These are phyloP conservation scores for Blastomyces percursus DNA, from an alignment of 2,329 filamentous ascomycete species.

Conservation along the genomic window DNA sequence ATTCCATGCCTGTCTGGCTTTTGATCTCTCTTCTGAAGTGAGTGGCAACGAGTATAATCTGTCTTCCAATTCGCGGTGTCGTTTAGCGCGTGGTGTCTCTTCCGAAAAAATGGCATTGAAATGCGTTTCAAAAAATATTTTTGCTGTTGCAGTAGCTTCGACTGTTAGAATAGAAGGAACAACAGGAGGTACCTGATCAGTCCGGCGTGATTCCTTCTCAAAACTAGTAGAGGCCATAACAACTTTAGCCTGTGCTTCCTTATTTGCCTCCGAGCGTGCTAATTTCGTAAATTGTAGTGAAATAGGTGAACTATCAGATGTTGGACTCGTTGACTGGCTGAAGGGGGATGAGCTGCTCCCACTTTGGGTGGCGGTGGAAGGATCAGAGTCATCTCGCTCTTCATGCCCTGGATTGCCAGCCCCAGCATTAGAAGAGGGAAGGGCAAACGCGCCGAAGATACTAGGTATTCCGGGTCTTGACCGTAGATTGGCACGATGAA, in stretches of 20 bases:
- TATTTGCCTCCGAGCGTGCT: neutral
- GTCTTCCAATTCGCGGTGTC: constrained; percentile 52
- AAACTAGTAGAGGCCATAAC: neutral
- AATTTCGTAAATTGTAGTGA: neutral
- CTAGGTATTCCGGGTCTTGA: constrained; percentile 22
- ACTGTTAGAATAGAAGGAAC: constrained; percentile 47
- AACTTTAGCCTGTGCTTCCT: neutral
- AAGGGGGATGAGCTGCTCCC: constrained; percentile 22
- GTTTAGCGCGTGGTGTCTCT: constrained; percentile 48
- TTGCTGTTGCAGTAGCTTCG: constrained; percentile 68
- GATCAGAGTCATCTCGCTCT: constrained; percentile 24
- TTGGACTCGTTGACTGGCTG: constrained; percentile 26
- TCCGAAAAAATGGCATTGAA: constrained; percentile 59
- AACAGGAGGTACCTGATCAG: constrained; percentile 11
- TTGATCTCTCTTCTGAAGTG: constrained; percentile 44
- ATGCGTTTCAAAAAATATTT: constrained; percentile 75
- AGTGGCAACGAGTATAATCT: constrained; percentile 51
- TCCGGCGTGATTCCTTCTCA: constrained; percentile 7
- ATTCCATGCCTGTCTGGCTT: constrained; percentile 49
- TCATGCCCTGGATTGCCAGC: constrained; percentile 21
- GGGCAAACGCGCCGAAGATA: constrained; percentile 18
- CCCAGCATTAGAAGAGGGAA: constrained; percentile 12
- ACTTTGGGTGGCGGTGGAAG: constrained; percentile 21
- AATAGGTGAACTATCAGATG: constrained; percentile 24
- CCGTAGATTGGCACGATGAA: constrained; percentile 28